A percentile compares a stretch with the other conserved stretches of the same genome.
Conservation (phyloP, 2,329 filamentous ascomycete species). For the Orbilia ellipsospora region DNA sequence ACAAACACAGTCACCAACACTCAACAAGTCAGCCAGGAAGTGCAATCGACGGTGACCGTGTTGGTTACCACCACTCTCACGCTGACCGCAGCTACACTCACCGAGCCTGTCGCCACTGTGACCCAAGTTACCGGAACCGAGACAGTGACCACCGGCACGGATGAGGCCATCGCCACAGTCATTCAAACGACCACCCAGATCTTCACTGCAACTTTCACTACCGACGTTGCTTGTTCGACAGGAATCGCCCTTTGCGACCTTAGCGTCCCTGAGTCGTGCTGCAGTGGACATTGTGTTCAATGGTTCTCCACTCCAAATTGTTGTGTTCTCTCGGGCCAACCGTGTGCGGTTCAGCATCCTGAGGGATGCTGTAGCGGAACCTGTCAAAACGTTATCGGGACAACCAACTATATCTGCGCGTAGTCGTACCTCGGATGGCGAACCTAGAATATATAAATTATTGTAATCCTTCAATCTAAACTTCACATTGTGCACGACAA, state of each 20-base stretch:
- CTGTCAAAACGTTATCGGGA: background rate
- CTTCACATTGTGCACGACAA: too few species aligned
- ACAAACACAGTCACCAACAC: background rate
- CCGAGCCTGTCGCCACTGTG: background rate
- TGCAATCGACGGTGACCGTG: background rate
- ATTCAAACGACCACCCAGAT: background rate
- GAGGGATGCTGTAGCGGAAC: background rate
- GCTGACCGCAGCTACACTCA: background rate
- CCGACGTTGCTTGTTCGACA: background rate
- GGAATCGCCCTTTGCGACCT: conserved; percentile 15
- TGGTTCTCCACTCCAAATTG: conserved; percentile 3
- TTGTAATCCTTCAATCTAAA: too few species aligned
- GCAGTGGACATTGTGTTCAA: conserved; percentile 20
- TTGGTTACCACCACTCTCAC: background rate
- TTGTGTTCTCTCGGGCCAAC: background rate
- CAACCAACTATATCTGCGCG: too few species aligned
- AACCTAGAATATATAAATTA: too few species aligned
- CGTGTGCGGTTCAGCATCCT: background rate
- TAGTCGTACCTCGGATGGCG: too few species aligned
- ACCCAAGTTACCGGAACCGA: background rate
- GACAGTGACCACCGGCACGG: background rate
- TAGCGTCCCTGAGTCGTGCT: conserved; percentile 10
- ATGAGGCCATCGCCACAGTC: background rate
- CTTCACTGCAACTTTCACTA: background rate
- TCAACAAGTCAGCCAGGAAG: background rate